Conservation (phyloP, 2,329 filamentous ascomycete species). For the Bipolaris gigantea region DNA sequence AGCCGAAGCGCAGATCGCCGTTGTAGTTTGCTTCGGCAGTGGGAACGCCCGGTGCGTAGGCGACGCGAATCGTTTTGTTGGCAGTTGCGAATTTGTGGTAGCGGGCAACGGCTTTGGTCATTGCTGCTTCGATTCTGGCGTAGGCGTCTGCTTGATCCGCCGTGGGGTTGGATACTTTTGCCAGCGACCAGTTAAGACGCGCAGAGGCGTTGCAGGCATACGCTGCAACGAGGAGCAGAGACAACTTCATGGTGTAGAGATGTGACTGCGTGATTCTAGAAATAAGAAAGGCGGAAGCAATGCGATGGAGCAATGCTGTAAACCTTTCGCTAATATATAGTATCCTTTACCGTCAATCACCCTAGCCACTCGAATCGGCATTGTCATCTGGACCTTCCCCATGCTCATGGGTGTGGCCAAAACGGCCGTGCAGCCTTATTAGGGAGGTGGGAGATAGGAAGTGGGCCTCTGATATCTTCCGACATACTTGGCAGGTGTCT, state of each 20-base stretch:
- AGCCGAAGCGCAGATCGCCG: constrained; percentile 40
- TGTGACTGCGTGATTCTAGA: not conserved
- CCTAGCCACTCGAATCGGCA: not conserved
- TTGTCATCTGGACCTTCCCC: not conserved
- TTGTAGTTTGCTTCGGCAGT: constrained; percentile 43
- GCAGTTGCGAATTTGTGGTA: constrained; percentile 29
- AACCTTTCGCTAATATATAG: not conserved
- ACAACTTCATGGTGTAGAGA: constrained; percentile 25
- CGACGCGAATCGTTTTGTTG: constrained; percentile 33
- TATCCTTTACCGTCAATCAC: not conserved
- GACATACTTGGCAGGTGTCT: not conserved
- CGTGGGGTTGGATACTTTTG: constrained; percentile 32
- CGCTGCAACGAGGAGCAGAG: constrained; percentile 22
- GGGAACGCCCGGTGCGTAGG: constrained; percentile 37
- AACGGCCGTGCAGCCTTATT: constrained; percentile 1
- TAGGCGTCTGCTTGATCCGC: constrained; percentile 41
- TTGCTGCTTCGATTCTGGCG: constrained; percentile 35
- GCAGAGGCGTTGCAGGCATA: constrained; percentile 26
- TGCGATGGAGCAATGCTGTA: not conserved
- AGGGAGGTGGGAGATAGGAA: not conserved
- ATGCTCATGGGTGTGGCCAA: not conserved
- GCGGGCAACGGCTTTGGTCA: constrained; percentile 35
- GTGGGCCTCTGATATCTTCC: constrained; percentile 1
- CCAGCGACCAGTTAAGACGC: constrained; percentile 32
- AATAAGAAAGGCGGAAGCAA: not conserved